phyloP scores from a whole-genome alignment of 2,329 filamentous ascomycete species.

The Neurospora sp. region DNA sequence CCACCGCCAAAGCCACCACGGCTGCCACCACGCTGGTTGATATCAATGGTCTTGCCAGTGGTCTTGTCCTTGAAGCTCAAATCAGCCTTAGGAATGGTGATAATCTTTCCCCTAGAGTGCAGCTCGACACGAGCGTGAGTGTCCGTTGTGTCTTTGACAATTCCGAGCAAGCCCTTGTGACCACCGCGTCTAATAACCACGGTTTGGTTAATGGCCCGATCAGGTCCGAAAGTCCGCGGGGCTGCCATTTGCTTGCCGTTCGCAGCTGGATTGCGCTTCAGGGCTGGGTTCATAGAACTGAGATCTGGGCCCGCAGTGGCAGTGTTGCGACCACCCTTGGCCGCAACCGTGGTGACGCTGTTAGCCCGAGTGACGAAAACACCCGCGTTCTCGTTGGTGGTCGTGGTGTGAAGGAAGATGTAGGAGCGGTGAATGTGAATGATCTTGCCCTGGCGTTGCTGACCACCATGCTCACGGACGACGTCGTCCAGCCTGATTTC shows the following conservation, averaged over 20 bases:
- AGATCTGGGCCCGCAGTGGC: conserved; percentile 62
- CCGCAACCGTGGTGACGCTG: conserved; percentile 81
- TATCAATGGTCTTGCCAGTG: conserved; percentile 69
- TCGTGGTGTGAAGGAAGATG: conserved; percentile 79
- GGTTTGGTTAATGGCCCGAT: conserved; percentile 81
- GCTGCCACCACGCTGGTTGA: conserved; percentile 35
- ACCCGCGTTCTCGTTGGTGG: conserved; percentile 75
- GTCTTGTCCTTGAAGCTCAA: conserved; percentile 79
- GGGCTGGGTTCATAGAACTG: conserved; percentile 82
- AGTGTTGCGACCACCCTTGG: conserved; percentile 73
- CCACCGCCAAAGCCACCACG: conserved; percentile 22
- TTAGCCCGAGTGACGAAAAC: conserved; percentile 80
- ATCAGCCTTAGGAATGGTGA: conserved; percentile 72
- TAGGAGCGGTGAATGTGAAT: conserved; percentile 91
- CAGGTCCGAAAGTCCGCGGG: conserved; percentile 69
- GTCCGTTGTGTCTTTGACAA: conserved; percentile 91
- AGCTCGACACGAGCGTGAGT: conserved; percentile 80
- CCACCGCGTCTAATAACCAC: conserved; percentile 79
- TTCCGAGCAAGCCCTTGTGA: conserved; percentile 87
- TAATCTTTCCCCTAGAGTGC: conserved; percentile 86
- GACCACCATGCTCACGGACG: conserved; percentile 80
- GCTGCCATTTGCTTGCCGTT: conserved; percentile 45
- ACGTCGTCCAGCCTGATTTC: conserved; percentile 89
- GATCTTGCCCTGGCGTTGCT: conserved; percentile 78
- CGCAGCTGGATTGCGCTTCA: conserved; percentile 58